Conservation (phyloP, 345 rosid genomes). For the Citrus sp. region DNA sequence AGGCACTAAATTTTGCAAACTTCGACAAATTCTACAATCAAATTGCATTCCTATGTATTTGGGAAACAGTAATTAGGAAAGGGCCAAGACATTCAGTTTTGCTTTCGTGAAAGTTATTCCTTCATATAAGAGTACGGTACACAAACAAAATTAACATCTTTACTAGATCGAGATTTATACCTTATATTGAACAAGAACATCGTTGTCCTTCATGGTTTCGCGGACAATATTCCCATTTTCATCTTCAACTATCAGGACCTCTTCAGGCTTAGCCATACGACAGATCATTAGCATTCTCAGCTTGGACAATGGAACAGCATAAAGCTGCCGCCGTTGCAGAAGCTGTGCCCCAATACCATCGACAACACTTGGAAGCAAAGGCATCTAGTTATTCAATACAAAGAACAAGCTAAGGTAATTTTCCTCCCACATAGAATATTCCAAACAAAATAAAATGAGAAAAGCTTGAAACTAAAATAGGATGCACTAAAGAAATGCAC, state of each 20-base stretch:
- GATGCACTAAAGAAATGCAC: background rate
- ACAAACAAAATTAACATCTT: background rate
- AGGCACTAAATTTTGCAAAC: background rate
- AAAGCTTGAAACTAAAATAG: background rate
- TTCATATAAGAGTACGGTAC: background rate
- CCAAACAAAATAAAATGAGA: background rate
- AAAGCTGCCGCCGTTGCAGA: constrained; percentile 87
- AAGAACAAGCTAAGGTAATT: constrained; percentile 12
- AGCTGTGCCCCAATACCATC: constrained; percentile 83
- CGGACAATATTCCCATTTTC: constrained; percentile 99
- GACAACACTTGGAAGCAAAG: constrained; percentile 69
- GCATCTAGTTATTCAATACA: constrained; percentile 47
- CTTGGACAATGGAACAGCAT: constrained; percentile 81
- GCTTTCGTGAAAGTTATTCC: background rate
- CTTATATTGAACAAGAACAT: constrained; percentile 99
- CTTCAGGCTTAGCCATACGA: constrained; percentile 99
- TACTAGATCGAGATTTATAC: constrained; percentile 30
- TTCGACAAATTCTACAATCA: background rate
- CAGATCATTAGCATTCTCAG: constrained; percentile 91
- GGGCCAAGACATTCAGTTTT: background rate
- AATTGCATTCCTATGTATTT: background rate
- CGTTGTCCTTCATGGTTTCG: constrained; percentile 99
- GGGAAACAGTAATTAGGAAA: background rate
- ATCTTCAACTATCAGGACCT: constrained; percentile 98
- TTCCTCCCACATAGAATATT: constrained; percentile 4